Evolutionary conservation across 768 basidiomycete species (phyloP).

Genomic region (Naganishia friedmannii): DNA sequence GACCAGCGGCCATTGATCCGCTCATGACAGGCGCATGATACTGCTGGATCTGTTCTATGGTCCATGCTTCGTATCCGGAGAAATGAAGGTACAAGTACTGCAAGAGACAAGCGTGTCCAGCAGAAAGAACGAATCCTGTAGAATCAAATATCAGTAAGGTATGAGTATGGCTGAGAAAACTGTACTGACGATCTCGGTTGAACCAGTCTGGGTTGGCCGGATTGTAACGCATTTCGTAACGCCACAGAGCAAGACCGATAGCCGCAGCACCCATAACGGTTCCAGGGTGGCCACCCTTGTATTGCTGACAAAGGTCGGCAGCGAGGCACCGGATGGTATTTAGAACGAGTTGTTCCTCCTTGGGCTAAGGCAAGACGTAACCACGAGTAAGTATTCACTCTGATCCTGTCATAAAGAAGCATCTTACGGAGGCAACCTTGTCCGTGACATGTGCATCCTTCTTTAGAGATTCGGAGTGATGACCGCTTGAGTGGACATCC

Average conservation of each 20-base stretch:
- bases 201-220: constrained; percentile 52
- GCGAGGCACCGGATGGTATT: constrained; percentile 50
- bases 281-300: constrained; percentile 51
- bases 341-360: constrained; percentile 43
- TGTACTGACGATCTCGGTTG: constrained; percentile 40
- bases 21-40: constrained; percentile 47
- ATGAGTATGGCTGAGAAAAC: neutral
- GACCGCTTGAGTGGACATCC: constrained; percentile 3
- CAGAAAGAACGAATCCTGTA: constrained; percentile 31
- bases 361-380: neutral
- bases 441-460: constrained; percentile 29
- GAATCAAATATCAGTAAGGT: neutral
- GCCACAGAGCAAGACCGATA: constrained; percentile 50
- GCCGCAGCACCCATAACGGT: constrained; percentile 53
- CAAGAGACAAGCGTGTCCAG: constrained; percentile 50
- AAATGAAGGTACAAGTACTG: constrained; percentile 51
- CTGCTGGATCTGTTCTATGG: constrained; percentile 47
- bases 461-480: constrained; percentile 25
- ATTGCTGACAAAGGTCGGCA: constrained; percentile 49
- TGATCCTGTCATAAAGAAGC: neutral
- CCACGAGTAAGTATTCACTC: neutral
- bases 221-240: constrained; percentile 49
- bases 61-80: constrained; percentile 50
- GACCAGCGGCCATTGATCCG: constrained; percentile 48
- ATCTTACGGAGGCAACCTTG: constrained; percentile 34